Conservation (phyloP, 768 basidiomycete genomes). For the Gloeophyllum trabeum region DNA sequence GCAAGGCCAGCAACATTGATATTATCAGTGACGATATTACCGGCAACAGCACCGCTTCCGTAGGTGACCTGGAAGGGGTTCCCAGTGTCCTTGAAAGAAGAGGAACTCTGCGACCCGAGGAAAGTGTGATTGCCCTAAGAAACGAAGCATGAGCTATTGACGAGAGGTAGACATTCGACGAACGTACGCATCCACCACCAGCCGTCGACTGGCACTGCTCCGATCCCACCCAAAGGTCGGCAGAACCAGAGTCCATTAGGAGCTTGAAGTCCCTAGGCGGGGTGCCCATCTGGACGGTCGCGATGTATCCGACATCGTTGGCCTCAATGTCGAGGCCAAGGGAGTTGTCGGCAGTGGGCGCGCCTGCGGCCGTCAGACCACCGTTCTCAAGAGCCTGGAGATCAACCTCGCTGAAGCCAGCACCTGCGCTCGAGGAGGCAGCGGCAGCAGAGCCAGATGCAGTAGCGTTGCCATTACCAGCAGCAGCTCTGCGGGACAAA, state of each 20-base stretch:
- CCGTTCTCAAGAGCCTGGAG: conserved; percentile 22
- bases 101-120: conserved; percentile 51
- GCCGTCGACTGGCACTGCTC: conserved; percentile 19
- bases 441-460: conserved; percentile 8
- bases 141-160: conserved; percentile 1
- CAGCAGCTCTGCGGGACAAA: conserved; percentile 1
- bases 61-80: conserved; percentile 51
- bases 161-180: too few relatives aligned
- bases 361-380: conserved; percentile 29
- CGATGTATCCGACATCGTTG: conserved; percentile 42
- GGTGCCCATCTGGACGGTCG: conserved; percentile 30
- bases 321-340: conserved; percentile 63
- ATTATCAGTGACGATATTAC: conserved; percentile 52
- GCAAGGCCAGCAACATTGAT: conserved; percentile 51
- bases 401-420: conserved; percentile 24
- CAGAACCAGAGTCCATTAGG: conserved; percentile 36
- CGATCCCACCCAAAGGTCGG: conserved; percentile 31
- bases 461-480: conserved; percentile 3
- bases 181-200: conserved; percentile 29
- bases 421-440: conserved; percentile 14
- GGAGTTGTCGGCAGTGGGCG: conserved; percentile 35
- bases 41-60: conserved; percentile 59
- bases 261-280: conserved; percentile 29
- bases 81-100: conserved; percentile 43
- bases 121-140: conserved; percentile 51